Evolutionary conservation across 2,329 filamentous ascomycete species (phyloP).

Genomic region (Paecilomyces variotii): DNA sequence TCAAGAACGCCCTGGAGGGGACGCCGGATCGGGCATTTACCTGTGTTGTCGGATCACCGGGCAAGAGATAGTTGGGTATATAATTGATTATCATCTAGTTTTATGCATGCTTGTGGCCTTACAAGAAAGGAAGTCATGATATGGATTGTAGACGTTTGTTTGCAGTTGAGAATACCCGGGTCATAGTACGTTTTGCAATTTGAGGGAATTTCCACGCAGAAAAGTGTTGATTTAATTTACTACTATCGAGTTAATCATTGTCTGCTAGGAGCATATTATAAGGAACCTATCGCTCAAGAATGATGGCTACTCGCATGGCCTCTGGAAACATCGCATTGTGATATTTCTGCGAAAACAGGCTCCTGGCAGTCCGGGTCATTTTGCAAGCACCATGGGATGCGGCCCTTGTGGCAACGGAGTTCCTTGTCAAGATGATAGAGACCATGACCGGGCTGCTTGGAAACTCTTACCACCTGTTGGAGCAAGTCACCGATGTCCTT

Average conservation of each 20-base stretch:
- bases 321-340: neutral
- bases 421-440: slow-evolving; percentile 14
- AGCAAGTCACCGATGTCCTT: slow-evolving; percentile 17
- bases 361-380: slow-evolving; percentile 13
- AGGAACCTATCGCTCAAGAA: neutral
- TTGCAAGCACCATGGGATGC: slow-evolving; percentile 5
- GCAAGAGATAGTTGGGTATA: neutral
- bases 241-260: neutral
- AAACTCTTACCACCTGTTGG: slow-evolving; percentile 14
- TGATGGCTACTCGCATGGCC: neutral
- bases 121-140: too few relatives aligned
- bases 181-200: neutral
- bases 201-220: neutral
- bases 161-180: neutral
- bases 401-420: slow-evolving; percentile 8
- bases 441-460: slow-evolving; percentile 15
- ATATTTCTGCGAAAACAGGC: neutral
- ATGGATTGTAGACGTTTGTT: neutral
- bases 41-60: slow-evolving; percentile 7
- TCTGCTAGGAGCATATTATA: neutral
- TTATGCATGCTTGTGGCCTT: neutral
- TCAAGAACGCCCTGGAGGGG: slow-evolving; percentile 27
- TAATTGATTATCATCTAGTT: neutral
- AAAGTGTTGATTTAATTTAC: neutral
- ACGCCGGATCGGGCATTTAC: slow-evolving; percentile 18